These are phyloP conservation scores for Uronychia binucleata DNA, from an alignment of 73 alveolate genomes.

Conservation along the genomic window DNA sequence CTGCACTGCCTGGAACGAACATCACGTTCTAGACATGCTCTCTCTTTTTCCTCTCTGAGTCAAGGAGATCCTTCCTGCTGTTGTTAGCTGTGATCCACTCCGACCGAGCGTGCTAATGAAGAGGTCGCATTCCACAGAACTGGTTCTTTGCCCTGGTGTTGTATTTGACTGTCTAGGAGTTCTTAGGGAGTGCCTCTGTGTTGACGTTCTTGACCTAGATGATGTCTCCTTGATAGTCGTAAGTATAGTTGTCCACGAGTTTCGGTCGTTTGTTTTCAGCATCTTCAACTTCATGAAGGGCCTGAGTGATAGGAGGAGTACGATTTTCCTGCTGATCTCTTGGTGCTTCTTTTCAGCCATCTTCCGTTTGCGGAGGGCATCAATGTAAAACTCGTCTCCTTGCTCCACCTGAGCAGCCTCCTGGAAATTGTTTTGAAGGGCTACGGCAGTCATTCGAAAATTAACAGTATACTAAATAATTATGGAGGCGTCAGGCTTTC, in stretches of 20 bases:
- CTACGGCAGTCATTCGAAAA: not conserved
- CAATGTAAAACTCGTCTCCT: not conserved
- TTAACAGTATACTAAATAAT: not conserved
- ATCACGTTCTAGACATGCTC: not conserved
- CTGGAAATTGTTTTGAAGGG: not conserved
- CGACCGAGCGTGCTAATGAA: not conserved
- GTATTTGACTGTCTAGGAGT: not conserved
- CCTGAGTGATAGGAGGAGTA: not conserved
- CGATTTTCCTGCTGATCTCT: not conserved
- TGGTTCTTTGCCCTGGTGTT: not conserved
- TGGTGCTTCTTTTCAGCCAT: not conserved
- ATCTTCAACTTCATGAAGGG: not conserved
- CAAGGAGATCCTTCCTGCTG: not conserved
- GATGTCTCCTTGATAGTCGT: not conserved
- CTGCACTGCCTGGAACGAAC: not conserved
- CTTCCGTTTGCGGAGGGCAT: not conserved
- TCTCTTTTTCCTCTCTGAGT: not conserved
- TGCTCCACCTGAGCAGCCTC: not conserved
- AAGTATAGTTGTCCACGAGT: not conserved
- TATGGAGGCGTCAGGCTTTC: not conserved
- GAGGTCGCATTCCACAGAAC: not conserved
- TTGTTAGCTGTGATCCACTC: not conserved
- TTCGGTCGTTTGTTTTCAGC: not conserved
- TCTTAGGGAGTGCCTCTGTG: not conserved
- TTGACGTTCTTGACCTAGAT: not conserved